Conservation (phyloP, 1,284 basidiomycete species). For the Rhizopogon parksii region DNA sequence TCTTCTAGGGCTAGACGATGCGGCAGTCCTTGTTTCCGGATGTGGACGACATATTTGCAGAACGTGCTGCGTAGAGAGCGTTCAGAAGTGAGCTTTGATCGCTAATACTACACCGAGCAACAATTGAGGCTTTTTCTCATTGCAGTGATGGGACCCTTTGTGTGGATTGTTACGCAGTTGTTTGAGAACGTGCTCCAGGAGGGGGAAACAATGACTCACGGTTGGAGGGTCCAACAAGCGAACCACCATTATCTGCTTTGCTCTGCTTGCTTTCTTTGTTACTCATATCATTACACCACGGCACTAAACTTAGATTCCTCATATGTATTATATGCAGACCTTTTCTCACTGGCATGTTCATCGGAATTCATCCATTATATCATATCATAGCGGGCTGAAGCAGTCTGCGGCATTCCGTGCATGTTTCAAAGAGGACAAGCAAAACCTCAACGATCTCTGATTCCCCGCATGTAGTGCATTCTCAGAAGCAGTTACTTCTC, state of each 20-base stretch:
- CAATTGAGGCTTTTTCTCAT: not conserved
- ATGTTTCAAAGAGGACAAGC: too few relatives aligned
- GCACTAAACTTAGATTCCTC: not conserved
- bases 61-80: conserved; percentile 23
- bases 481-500: too few relatives aligned
- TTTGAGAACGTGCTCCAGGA: conserved; percentile 9
- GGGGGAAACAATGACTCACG: not conserved
- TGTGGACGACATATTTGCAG: conserved; percentile 26
- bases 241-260: not conserved
- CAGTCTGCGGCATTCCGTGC: too few relatives aligned
- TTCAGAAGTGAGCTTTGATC: conserved; percentile 19
- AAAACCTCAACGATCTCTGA: too few relatives aligned
- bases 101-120: not conserved
- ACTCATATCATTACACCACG: not conserved
- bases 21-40: conserved; percentile 15
- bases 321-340: conserved; percentile 2
- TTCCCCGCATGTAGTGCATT: too few relatives aligned
- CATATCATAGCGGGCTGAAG: not conserved
- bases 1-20: conserved; percentile 3
- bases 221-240: not conserved
- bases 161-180: conserved; percentile 23
- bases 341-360: not conserved
- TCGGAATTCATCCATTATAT: not conserved
- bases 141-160: conserved; percentile 26
- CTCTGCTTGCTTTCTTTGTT: not conserved